phyloP scores from a whole-genome alignment of 257 asterid species.

The Primulina huaijiensis region DNA sequence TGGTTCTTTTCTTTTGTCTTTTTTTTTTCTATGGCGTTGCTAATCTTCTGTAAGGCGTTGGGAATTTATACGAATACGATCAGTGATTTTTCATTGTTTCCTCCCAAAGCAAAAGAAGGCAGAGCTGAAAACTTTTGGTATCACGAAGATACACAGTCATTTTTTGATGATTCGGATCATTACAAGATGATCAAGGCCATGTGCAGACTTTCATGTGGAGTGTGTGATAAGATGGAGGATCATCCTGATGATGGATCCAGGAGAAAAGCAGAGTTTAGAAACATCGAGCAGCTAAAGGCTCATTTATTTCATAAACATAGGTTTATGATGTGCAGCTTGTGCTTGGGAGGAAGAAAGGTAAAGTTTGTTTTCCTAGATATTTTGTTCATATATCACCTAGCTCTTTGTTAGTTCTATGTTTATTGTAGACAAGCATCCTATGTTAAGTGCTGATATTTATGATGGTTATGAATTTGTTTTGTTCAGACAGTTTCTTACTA shows the following conservation, averaged over 20 bases:
- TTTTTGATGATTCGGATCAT: slow-evolving; percentile 87
- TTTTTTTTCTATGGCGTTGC: neutral
- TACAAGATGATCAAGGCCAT: slow-evolving; percentile 94
- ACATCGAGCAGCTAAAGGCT: slow-evolving; percentile 85
- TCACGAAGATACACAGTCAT: slow-evolving; percentile 88
- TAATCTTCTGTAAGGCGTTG: slow-evolving; percentile 50
- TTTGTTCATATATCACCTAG: slow-evolving; percentile 3
- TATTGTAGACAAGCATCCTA: slow-evolving; percentile 4
- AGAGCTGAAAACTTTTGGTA: slow-evolving; percentile 75
- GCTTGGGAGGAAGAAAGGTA: slow-evolving; percentile 98
- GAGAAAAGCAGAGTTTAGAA: slow-evolving; percentile 65
- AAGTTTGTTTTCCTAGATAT: slow-evolving; percentile 12
- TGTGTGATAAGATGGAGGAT: slow-evolving; percentile 66
- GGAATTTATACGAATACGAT: slow-evolving; percentile 79
- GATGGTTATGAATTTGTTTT: neutral
- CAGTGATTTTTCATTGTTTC: slow-evolving; percentile 60
- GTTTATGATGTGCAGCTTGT: slow-evolving; percentile 86
- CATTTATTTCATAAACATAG: slow-evolving; percentile 82
- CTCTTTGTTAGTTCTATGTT: neutral
- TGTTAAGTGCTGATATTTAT: neutral
- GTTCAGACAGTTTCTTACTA: slow-evolving; percentile 3
- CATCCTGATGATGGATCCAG: slow-evolving; percentile 45
- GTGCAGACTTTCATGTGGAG: slow-evolving; percentile 96
- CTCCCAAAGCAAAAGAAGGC: slow-evolving; percentile 73
- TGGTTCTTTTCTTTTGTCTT: neutral